Percentiles rank a stretch among this genome's conserved stretches.
Evolutionary conservation across 306 rosid species (phyloP).

Genomic region (Cicer cuneatum): DNA sequence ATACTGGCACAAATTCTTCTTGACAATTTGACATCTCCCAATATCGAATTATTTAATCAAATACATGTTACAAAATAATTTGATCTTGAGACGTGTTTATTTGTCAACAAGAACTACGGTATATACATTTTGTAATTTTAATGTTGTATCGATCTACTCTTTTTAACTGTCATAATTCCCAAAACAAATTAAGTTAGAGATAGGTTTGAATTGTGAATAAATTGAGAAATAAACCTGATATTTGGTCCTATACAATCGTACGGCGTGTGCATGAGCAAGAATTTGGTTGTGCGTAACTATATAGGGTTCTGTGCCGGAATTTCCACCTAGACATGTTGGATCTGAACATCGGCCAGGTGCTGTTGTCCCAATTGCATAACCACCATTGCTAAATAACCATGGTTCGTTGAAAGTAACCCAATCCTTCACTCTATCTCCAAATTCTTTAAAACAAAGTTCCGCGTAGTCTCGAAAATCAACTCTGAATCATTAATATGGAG

Average conservation of each 20-base stretch:
- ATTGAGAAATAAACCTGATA: constrained; percentile 4
- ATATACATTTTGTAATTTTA: too few species aligned
- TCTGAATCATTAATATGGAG: neutral
- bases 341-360: constrained; percentile 32
- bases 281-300: too few species aligned
- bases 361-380: constrained; percentile 42
- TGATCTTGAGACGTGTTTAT: too few species aligned
- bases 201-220: too few species aligned
- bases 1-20: too few species aligned
- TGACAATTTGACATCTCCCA: too few species aligned
- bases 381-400: constrained; percentile 20
- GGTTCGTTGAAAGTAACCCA: constrained; percentile 73
- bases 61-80: too few species aligned
- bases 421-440: constrained; percentile 58
- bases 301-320: neutral
- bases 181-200: too few species aligned
- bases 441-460: constrained; percentile 36
- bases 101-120: too few species aligned
- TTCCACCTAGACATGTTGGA: neutral
- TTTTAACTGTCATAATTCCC: too few species aligned
- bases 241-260: neutral
- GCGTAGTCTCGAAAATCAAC: constrained; percentile 23
- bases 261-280: constrained; percentile 25
- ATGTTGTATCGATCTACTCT: too few species aligned
- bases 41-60: too few species aligned